Percentiles rank a stretch among this genome's conserved stretches.
phyloP scores from a whole-genome alignment of 1,139 yeast genomes.

The Pichia sp. region DNA sequence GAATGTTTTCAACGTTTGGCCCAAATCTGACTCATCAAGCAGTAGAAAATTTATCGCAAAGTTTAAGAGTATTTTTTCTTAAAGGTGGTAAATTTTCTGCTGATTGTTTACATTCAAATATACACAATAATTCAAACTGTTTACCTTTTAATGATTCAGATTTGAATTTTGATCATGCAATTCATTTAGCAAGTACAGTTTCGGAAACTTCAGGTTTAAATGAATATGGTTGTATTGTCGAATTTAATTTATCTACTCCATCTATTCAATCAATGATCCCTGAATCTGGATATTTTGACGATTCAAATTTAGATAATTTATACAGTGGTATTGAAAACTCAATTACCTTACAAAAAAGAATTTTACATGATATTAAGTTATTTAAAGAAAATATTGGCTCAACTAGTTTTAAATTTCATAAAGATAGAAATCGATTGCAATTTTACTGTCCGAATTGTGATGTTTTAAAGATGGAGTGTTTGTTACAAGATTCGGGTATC shows the following conservation, averaged over 20 bases:
- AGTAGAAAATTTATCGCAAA: conserved; percentile 33
- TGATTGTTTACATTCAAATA: conserved; percentile 10
- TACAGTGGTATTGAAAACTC: conserved; percentile 23
- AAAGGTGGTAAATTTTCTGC: conserved; percentile 26
- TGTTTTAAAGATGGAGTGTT: conserved; percentile 40
- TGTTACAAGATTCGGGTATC: conserved; percentile 46
- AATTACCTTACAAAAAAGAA: conserved; percentile 24
- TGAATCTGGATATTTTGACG: conserved; percentile 44
- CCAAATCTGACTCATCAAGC: conserved; percentile 33
- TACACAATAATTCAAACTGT: conserved; percentile 19
- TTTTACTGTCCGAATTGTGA: conserved; percentile 58
- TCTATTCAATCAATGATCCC: conserved; percentile 32
- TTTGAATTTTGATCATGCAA: conserved; percentile 34
- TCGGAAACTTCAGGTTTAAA: conserved; percentile 4
- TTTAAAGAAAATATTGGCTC: conserved; percentile 44
- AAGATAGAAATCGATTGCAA: conserved; percentile 27
- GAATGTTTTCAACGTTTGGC: conserved; percentile 30
- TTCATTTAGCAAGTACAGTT: conserved; percentile 18
- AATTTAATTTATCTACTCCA: conserved; percentile 35
- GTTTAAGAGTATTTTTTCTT: conserved; percentile 31
- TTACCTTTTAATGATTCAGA: conserved; percentile 24
- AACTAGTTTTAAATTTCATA: conserved; percentile 12
- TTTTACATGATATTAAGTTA: conserved; percentile 34
- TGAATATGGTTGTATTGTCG: conserved; percentile 44
- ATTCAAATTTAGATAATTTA: conserved; percentile 16